phyloP scores from a whole-genome alignment of 2,329 filamentous ascomycete genomes.

The Sarocladium kiliense region DNA sequence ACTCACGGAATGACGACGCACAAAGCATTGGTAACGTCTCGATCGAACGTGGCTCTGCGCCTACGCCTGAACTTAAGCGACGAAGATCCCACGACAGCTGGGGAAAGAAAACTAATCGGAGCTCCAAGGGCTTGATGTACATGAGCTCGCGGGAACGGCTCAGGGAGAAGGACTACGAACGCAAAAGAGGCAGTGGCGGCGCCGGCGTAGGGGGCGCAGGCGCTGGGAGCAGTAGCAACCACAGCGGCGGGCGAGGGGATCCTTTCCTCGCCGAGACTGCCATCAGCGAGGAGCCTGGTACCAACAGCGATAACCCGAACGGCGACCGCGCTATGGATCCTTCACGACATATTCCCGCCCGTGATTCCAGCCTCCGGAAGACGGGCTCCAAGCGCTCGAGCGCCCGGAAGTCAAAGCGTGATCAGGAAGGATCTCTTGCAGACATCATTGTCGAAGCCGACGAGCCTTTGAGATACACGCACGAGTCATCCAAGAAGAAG shows the following conservation, averaged over 20 bases:
- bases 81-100: conserved; percentile 57
- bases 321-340: conserved; percentile 21
- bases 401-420: conserved; percentile 42
- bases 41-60: conserved; percentile 50
- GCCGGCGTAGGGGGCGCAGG: conserved; percentile 11
- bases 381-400: conserved; percentile 49
- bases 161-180: conserved; percentile 56
- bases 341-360: conserved; percentile 53
- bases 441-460: conserved; percentile 39
- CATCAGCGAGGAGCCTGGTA: conserved; percentile 49
- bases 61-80: conserved; percentile 43
- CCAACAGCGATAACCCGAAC: conserved; percentile 17
- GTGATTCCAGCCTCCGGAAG: conserved; percentile 64
- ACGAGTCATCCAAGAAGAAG: background rate
- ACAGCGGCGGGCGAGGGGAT: conserved; percentile 34
- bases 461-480: conserved; percentile 19
- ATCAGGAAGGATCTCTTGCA: conserved; percentile 32
- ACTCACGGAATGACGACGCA: conserved; percentile 51
- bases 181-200: conserved; percentile 36
- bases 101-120: conserved; percentile 50
- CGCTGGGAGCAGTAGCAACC: conserved; percentile 26
- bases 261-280: conserved; percentile 46
- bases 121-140: conserved; percentile 60
- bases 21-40: conserved; percentile 61
- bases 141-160: conserved; percentile 68